Percentiles rank a stretch among this genome's conserved stretches.
Evolutionary conservation across 1,284 basidiomycete species (phyloP).

Genomic region (Cryptococcus sp.): DNA sequence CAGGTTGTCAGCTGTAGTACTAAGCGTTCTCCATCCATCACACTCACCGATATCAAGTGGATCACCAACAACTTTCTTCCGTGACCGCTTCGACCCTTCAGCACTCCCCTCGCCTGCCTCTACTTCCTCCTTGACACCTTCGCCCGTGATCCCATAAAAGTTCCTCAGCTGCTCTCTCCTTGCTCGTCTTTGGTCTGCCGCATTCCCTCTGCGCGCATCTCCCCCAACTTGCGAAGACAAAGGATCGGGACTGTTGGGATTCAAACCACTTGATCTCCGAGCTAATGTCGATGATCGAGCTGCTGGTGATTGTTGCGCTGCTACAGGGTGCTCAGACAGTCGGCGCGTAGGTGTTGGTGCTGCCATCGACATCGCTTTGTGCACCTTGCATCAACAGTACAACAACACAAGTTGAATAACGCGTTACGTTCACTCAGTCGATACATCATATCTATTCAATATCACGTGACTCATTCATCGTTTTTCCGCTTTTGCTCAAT

Average conservation of each 20-base stretch:
- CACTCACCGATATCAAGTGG: constrained; percentile 38
- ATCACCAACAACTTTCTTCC: constrained; percentile 15
- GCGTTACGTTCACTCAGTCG: no score
- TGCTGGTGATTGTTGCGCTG: not conserved
- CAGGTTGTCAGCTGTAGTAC: not conserved
- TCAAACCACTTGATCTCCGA: no score
- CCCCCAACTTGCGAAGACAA: no score
- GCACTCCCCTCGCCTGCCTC: not conserved
- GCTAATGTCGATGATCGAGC: not conserved
- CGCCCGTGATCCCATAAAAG: constrained; percentile 44
- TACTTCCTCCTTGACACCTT: constrained; percentile 2
- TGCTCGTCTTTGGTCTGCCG: constrained; percentile 33
- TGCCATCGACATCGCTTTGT: no score
- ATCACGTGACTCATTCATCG: constrained; percentile 5
- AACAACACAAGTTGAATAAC: no score
- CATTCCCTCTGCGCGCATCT: not conserved
- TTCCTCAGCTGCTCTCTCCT: constrained; percentile 44
- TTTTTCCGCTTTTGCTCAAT: not conserved
- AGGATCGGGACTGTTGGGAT: no score
- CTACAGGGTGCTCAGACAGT: not conserved
- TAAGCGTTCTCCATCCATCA: not conserved
- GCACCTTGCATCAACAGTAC: no score
- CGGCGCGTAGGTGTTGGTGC: constrained; percentile 2
- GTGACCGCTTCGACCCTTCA: not conserved
- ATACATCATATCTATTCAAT: no score